These are phyloP conservation scores for Hyparrhenia diplandra DNA, from an alignment of 176 grass and related monocot genomes.

Conservation along the genomic window DNA sequence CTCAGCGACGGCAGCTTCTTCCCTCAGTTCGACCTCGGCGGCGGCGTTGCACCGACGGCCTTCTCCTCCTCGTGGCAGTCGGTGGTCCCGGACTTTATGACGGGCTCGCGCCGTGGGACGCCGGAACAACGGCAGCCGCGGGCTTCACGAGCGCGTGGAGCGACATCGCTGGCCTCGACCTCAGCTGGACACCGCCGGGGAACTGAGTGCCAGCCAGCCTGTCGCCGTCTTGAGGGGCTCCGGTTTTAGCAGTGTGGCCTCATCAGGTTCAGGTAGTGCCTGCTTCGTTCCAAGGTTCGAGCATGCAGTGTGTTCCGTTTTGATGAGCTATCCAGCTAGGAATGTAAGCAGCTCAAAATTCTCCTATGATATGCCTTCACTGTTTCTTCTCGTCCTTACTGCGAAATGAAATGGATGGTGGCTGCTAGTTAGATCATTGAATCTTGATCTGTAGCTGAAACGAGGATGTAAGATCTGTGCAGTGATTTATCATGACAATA, in stretches of 20 bases:
- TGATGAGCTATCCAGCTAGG: neutral
- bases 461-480: constrained; percentile 21
- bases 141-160: constrained; percentile 24
- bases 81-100: neutral
- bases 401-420: too few relatives aligned
- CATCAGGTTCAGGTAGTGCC: constrained; percentile 3
- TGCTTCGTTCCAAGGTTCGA: neutral
- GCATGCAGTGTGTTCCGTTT: neutral
- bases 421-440: neutral
- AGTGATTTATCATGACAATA: constrained; percentile 24
- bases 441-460: neutral
- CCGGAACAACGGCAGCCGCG: neutral
- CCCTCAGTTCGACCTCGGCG: constrained; percentile 22
- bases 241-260: constrained; percentile 54
- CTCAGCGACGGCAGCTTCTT: constrained; percentile 32
- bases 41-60: neutral
- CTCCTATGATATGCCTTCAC: neutral
- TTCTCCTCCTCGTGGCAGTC: constrained; percentile 21
- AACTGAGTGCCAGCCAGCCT: constrained; percentile 11
- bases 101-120: constrained; percentile 20
- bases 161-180: constrained; percentile 28
- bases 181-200: constrained; percentile 26
- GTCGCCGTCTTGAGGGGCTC: constrained; percentile 25
- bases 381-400: neutral
- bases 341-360: neutral